phyloP scores from a whole-genome alignment of 202 grass and related monocot genomes.

The Sporobolus alterniflorus region DNA sequence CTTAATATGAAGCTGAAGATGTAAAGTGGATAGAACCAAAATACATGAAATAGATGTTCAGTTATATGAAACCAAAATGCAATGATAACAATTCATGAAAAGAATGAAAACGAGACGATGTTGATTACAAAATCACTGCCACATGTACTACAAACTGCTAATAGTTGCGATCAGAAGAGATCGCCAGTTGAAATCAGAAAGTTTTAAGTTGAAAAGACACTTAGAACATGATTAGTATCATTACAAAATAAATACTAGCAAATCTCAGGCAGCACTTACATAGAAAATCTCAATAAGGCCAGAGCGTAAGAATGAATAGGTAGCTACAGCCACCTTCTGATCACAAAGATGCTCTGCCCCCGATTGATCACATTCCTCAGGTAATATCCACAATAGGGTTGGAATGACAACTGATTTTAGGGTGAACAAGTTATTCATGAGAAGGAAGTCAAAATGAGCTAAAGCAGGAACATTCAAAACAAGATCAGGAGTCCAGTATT shows the following conservation, averaged over 20 bases:
- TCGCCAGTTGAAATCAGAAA: not conserved
- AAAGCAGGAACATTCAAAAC: slow-evolving; percentile 14
- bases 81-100: not conserved
- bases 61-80: slow-evolving; percentile 38
- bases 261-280: slow-evolving; percentile 60
- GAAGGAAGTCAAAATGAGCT: not conserved
- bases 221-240: not conserved
- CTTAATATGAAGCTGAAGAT: slow-evolving; percentile 94
- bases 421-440: slow-evolving; percentile 72
- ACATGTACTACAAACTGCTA: slow-evolving; percentile 3
- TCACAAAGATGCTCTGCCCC: slow-evolving; percentile 49
- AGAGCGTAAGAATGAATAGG: slow-evolving; percentile 74
- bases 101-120: not conserved
- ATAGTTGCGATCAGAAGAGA: not conserved
- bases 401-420: slow-evolving; percentile 89
- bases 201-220: not conserved
- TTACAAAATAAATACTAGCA: not conserved
- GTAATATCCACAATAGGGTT: slow-evolving; percentile 84
- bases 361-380: slow-evolving; percentile 61
- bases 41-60: slow-evolving; percentile 59
- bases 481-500: slow-evolving; percentile 18
- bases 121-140: slow-evolving; percentile 11
- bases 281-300: slow-evolving; percentile 88
- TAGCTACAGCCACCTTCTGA: slow-evolving; percentile 36
- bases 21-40: slow-evolving; percentile 98